Conservation (phyloP, 768 basidiomycete genomes). For the Tephrocybe sp. region DNA sequence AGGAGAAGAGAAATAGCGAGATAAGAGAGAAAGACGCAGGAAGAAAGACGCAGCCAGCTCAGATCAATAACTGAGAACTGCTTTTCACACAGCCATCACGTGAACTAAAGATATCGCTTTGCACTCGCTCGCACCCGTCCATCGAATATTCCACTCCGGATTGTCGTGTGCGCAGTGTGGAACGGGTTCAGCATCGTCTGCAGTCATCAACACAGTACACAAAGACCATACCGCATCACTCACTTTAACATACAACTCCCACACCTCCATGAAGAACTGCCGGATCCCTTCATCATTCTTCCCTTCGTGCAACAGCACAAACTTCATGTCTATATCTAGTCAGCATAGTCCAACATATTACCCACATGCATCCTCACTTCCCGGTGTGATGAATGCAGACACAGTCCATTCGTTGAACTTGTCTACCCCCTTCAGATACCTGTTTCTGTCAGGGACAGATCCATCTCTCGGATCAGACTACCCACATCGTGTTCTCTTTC, state of each 20-base stretch:
- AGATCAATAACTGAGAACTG: constrained; percentile 24
- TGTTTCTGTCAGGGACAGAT: constrained; percentile 32
- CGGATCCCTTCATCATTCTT: constrained; percentile 98
- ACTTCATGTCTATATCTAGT: constrained; percentile 77
- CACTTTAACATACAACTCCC: constrained; percentile 98
- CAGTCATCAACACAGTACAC: constrained; percentile 6
- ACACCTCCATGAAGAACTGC: constrained; percentile 90
- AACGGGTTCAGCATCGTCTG: constrained; percentile 96
- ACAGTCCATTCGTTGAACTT: constrained; percentile 99
- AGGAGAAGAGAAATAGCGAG: constrained; percentile 30
- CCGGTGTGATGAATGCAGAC: constrained; percentile 93
- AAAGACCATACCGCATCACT: constrained; percentile 18
- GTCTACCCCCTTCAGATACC: constrained; percentile 95
- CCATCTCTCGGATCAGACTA: constrained; percentile 19
- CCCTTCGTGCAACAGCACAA: constrained; percentile 89
- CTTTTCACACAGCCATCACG: constrained; percentile 25
- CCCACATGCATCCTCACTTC: constrained; percentile 61
- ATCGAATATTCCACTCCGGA: constrained; percentile 84
- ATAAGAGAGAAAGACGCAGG: constrained; percentile 30
- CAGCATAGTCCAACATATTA: constrained; percentile 18
- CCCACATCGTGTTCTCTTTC: constrained; percentile 78
- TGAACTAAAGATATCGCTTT: constrained; percentile 68
- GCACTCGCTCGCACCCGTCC: constrained; percentile 82
- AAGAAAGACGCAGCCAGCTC: constrained; percentile 30
- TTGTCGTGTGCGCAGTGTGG: constrained; percentile 83